A percentile compares a stretch with the other conserved stretches of the same genome.
Evolutionary conservation across 257 asterid species (phyloP).

Genomic region (Fraxinus quadrangulata): DNA sequence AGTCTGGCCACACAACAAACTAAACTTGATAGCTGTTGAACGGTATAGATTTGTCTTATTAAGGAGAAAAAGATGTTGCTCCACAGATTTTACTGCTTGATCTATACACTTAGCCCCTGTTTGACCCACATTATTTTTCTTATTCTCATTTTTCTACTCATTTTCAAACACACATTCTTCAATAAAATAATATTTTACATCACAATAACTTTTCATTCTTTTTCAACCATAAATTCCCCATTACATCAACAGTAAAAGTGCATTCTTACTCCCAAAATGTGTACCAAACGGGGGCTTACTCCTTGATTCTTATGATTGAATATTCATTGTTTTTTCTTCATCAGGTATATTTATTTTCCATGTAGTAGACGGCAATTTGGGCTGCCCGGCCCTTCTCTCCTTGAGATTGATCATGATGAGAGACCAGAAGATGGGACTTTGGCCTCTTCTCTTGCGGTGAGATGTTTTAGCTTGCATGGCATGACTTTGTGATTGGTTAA

Average conservation of each 20-base stretch:
- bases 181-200: too few relatives aligned
- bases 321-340: conserved; percentile 10
- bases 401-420: conserved; percentile 98
- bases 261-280: too few relatives aligned
- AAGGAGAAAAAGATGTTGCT: neutral
- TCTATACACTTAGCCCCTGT: neutral
- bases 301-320: conserved; percentile 14
- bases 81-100: neutral
- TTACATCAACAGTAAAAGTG: too few relatives aligned
- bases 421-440: conserved; percentile 96
- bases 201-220: too few relatives aligned
- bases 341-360: conserved; percentile 92
- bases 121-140: too few relatives aligned
- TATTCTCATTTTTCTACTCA: too few relatives aligned
- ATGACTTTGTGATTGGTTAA: neutral
- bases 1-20: conserved; percentile 95
- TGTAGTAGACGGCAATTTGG: conserved; percentile 98
- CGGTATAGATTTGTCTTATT: conserved; percentile 47
- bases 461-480: conserved; percentile 31
- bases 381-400: conserved; percentile 90
- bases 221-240: too few relatives aligned
- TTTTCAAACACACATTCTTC: too few relatives aligned
- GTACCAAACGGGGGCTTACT: neutral
- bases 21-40: conserved; percentile 86
- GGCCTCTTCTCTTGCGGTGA: conserved; percentile 89